These are phyloP conservation scores for Carallia pectinifolia DNA, from an alignment of 345 rosid genomes.

Conservation along the genomic window DNA sequence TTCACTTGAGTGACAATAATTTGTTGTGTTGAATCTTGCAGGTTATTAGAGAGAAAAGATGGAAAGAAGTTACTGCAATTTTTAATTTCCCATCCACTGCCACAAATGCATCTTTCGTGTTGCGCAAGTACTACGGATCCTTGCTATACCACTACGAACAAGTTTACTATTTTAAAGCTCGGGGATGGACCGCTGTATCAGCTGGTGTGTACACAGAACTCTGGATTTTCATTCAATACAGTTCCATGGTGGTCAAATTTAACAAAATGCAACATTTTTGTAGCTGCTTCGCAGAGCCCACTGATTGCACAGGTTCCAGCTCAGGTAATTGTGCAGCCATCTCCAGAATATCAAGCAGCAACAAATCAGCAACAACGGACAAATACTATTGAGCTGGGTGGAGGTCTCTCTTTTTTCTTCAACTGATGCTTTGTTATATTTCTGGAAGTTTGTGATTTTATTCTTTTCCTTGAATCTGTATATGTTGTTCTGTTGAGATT, in stretches of 20 bases:
- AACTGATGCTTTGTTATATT: background rate
- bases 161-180: constrained; percentile 63
- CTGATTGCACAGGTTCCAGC: constrained; percentile 30
- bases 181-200: constrained; percentile 43
- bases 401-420: constrained; percentile 40
- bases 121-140: constrained; percentile 87
- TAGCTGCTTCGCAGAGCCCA: constrained; percentile 54
- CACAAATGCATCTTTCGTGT: constrained; percentile 87
- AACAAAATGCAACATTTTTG: constrained; percentile 11
- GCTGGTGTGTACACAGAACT: constrained; percentile 42
- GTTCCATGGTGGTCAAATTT: background rate
- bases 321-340: constrained; percentile 43
- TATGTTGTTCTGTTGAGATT: background rate
- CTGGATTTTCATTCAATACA: background rate
- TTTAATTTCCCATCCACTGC: constrained; percentile 98
- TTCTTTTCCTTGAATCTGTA: background rate
- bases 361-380: constrained; percentile 44
- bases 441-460: background rate
- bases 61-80: constrained; percentile 97
- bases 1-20: no score
- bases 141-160: constrained; percentile 80
- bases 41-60: constrained; percentile 78
- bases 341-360: constrained; percentile 46
- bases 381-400: constrained; percentile 33
- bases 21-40: constrained; percentile 18